Evolutionary conservation across 495 filamentous ascomycete species (phyloP).

Genomic region (Hypoxylon rickii): DNA sequence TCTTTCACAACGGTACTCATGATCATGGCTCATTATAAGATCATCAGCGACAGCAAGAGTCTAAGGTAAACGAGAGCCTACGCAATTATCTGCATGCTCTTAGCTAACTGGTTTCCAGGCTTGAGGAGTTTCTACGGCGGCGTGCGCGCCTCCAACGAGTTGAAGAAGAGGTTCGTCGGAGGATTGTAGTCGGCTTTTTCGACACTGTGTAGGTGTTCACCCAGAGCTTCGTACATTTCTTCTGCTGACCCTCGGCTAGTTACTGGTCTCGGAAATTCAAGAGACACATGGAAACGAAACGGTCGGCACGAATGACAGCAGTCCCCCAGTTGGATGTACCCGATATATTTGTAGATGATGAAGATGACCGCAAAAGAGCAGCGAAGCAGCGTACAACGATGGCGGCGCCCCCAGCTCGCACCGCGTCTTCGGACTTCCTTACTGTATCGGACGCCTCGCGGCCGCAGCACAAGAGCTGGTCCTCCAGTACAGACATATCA

Average conservation of each 20-base stretch:
- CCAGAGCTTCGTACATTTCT: background rate
- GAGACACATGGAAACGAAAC: slow-evolving; percentile 67
- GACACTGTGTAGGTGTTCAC: slow-evolving; percentile 72
- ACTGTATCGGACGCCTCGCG: slow-evolving; percentile 43
- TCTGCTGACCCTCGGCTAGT: slow-evolving; percentile 35
- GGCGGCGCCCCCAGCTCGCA: slow-evolving; percentile 23
- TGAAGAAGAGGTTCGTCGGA: slow-evolving; percentile 90
- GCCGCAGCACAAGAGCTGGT: slow-evolving; percentile 46
- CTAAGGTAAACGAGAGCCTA: slow-evolving; percentile 59
- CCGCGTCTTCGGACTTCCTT: slow-evolving; percentile 37
- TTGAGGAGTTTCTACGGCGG: slow-evolving; percentile 94
- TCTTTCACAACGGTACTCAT: slow-evolving; percentile 93
- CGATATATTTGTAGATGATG: slow-evolving; percentile 85
- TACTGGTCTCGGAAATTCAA: slow-evolving; percentile 86
- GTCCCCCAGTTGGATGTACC: slow-evolving; percentile 84
- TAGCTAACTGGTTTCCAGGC: slow-evolving; percentile 44
- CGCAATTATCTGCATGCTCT: background rate
- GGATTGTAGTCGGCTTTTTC: slow-evolving; percentile 92
- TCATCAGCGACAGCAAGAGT: slow-evolving; percentile 97
- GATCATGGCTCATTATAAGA: slow-evolving; percentile 97
- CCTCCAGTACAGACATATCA: slow-evolving; percentile 46
- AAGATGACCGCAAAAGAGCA: slow-evolving; percentile 40
- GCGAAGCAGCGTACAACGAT: slow-evolving; percentile 33
- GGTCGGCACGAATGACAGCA: slow-evolving; percentile 71
- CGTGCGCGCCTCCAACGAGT: slow-evolving; percentile 89